Evolutionary conservation across 164 flowering plant species (phyloP).

Genomic region (Macadamia tetraphylla): DNA sequence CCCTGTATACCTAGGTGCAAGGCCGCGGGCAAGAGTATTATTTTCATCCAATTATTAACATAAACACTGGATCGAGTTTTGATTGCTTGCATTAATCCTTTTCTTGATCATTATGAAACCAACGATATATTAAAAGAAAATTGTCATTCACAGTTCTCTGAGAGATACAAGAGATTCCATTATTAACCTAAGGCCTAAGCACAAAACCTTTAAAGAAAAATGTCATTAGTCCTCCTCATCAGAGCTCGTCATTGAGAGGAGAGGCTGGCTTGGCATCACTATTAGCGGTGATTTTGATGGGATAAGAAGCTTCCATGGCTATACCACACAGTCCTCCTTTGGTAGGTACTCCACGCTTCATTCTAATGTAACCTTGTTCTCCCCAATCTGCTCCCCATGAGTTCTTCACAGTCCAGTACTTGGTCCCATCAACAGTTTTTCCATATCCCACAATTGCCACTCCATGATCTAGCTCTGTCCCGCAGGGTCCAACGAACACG

Average conservation of each 20-base stretch:
- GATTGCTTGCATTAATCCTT: no score
- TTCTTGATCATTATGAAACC: no score
- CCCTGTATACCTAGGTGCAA: no score
- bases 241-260: conserved; percentile 57
- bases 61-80: no score
- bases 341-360: conserved; percentile 46
- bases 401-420: conserved; percentile 89
- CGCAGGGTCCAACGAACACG: conserved; percentile 24
- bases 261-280: no score
- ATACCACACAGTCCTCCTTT: conserved; percentile 75
- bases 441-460: conserved; percentile 43
- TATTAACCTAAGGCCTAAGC: no score
- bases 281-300: conserved; percentile 48
- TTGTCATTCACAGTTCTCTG: no score
- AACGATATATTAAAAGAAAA: no score
- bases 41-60: no score
- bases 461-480: conserved; percentile 27
- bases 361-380: conserved; percentile 79
- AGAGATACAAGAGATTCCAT: no score
- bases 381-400: conserved; percentile 97
- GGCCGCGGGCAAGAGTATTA: no score
- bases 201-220: no score
- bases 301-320: conserved; percentile 86
- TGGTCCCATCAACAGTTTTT: conserved; percentile 61
- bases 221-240: not conserved